Evolutionary conservation across 441 rosid species (phyloP).

Genomic region (Brassica balearica): DNA sequence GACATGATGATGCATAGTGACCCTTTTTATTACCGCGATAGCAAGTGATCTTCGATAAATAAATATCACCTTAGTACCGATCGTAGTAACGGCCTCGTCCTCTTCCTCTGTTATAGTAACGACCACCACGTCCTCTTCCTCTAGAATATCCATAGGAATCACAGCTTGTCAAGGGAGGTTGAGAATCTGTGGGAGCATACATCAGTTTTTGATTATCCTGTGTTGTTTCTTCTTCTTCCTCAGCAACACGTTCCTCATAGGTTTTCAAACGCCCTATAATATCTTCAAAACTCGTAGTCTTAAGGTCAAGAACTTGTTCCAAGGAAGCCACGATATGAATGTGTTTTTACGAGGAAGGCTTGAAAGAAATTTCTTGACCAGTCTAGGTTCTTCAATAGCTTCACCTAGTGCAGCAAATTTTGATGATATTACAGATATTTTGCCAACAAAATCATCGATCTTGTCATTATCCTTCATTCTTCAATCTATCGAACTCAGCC

Average conservation of each 20-base stretch:
- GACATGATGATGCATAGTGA: no score
- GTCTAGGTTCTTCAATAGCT: neutral
- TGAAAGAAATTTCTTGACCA: neutral
- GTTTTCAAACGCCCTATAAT: neutral
- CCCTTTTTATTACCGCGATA: no score
- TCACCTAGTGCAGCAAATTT: neutral
- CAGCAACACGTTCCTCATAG: neutral
- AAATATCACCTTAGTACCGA: no score
- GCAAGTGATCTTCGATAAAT: no score
- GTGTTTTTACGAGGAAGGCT: no score
- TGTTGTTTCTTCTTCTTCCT: neutral
- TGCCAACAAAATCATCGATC: neutral
- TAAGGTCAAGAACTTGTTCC: neutral
- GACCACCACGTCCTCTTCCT: neutral
- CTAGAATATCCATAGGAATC: neutral
- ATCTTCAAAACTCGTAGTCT: neutral
- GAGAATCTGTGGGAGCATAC: neutral
- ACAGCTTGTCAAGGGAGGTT: neutral
- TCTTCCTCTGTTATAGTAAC: neutral
- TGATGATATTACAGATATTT: neutral
- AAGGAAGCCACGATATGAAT: neutral
- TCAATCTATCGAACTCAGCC: neutral
- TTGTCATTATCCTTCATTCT: neutral
- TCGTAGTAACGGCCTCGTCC: no score
- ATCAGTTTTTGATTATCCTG: neutral